A percentile compares a stretch with the other conserved stretches of the same genome.
These are phyloP conservation scores for Cyberlindnera misumaiensis DNA, from an alignment of 805 yeast species.

Conservation along the genomic window DNA sequence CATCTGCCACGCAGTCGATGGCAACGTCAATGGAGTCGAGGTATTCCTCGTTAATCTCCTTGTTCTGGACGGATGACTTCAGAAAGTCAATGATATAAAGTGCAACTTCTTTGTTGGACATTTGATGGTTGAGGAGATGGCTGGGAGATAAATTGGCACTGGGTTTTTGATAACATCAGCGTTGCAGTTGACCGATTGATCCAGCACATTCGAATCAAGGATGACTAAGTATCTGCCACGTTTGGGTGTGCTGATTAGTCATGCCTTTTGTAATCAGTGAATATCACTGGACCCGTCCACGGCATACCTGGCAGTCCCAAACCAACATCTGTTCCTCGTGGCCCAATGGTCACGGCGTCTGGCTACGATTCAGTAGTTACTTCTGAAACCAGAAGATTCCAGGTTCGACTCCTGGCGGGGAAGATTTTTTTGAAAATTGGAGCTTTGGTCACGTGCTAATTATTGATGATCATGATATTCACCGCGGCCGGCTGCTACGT, in stretches of 20 bases:
- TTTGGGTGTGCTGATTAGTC: not conserved
- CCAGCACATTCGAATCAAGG: not conserved
- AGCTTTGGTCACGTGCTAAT: too few relatives aligned
- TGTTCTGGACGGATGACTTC: constrained; percentile 47
- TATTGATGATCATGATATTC: too few relatives aligned
- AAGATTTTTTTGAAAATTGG: constrained; percentile 24
- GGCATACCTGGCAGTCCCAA: not conserved
- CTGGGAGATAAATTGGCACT: not conserved
- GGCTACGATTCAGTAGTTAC: constrained; percentile 51
- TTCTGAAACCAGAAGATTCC: constrained; percentile 32
- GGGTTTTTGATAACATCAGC: not conserved
- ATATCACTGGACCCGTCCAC: not conserved
- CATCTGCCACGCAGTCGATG: constrained; percentile 84
- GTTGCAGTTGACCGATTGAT: too few relatives aligned
- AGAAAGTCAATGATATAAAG: constrained; percentile 70
- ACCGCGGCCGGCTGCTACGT: too few relatives aligned
- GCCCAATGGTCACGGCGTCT: constrained; percentile 75
- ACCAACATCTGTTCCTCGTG: constrained; percentile 51
- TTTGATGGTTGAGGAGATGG: constrained; percentile 1
- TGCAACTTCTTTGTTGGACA: constrained; percentile 56
- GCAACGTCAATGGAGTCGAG: constrained; percentile 91
- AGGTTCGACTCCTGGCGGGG: constrained; percentile 32
- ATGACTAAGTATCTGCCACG: not conserved
- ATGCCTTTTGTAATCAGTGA: not conserved
- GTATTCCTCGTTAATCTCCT: constrained; percentile 69